Evolutionary conservation across 257 asterid species (phyloP).

Genomic region (Jasminum sambac): DNA sequence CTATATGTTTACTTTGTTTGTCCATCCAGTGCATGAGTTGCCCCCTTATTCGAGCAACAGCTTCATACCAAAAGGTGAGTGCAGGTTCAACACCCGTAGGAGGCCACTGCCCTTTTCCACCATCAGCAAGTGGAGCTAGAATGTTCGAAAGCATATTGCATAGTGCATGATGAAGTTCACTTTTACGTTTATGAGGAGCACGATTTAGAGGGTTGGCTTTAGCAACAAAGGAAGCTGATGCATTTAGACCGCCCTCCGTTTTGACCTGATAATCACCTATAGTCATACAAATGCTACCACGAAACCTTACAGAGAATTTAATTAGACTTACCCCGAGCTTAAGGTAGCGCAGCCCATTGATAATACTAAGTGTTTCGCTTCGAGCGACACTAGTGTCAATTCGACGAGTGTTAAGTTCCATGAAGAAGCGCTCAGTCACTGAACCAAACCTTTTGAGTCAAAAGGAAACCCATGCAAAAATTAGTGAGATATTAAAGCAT

Average conservation of each 20-base stretch:
- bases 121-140: slow-evolving; percentile 94
- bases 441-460: slow-evolving; percentile 83
- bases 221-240: slow-evolving; percentile 98
- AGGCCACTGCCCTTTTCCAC: slow-evolving; percentile 98
- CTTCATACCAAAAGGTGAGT: slow-evolving; percentile 95
- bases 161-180: slow-evolving; percentile 96
- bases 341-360: slow-evolving; percentile 97
- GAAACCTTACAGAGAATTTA: slow-evolving; percentile 26
- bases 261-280: slow-evolving; percentile 69
- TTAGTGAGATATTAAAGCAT: slow-evolving; percentile 15
- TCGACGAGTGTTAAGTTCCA: slow-evolving; percentile 94
- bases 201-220: slow-evolving; percentile 97
- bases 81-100: slow-evolving; percentile 96
- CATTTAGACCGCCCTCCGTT: slow-evolving; percentile 95
- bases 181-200: slow-evolving; percentile 94
- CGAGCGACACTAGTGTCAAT: slow-evolving; percentile 91
- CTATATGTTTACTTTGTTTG: slow-evolving; percentile 94
- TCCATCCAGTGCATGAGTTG: slow-evolving; percentile 98
- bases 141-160: slow-evolving; percentile 99
- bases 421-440: slow-evolving; percentile 97
- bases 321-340: slow-evolving; percentile 87
- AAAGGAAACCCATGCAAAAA: slow-evolving; percentile 25
- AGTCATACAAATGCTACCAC: slow-evolving; percentile 33
- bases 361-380: slow-evolving; percentile 94
- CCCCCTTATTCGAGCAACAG: slow-evolving; percentile 87